These are phyloP conservation scores for Crithidia mellificae DNA, from an alignment of 208 protist species.

Conservation along the genomic window DNA sequence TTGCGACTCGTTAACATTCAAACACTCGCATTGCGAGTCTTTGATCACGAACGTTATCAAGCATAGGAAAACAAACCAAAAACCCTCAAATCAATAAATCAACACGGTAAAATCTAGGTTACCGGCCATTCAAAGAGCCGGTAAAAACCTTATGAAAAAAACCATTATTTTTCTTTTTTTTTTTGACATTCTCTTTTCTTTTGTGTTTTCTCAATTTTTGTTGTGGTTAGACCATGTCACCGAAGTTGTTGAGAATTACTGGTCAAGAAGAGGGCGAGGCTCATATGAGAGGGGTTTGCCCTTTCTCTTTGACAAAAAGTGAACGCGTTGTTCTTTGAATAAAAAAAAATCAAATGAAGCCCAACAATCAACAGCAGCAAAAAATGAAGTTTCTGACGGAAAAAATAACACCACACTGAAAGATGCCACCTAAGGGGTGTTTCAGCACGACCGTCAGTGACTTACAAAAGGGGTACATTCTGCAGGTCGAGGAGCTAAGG, in stretches of 20 bases:
- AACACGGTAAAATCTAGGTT: no score
- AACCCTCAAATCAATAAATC: no score
- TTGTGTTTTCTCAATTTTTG: neutral
- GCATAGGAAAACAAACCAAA: neutral
- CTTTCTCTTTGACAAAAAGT: neutral
- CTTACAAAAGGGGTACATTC: no score
- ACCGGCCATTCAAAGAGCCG: no score
- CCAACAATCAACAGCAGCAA: no score
- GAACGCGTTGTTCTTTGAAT: neutral
- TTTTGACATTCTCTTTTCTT: constrained; percentile 2
- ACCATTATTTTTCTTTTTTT: neutral
- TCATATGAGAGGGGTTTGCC: neutral
- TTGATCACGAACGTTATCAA: neutral
- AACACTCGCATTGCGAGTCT: neutral
- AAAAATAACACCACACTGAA: no score
- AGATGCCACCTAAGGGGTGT: no score
- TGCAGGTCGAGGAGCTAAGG: no score
- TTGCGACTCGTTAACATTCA: neutral
- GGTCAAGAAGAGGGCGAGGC: neutral
- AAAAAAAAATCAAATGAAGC: neutral
- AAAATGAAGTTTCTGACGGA: no score
- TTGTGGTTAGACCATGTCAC: constrained; percentile 7
- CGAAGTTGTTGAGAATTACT: constrained; percentile 8
- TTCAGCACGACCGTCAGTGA: no score
- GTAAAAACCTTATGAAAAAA: no score